Conservation (phyloP, 2,329 filamentous ascomycete species). For the Cercospora beticola region DNA sequence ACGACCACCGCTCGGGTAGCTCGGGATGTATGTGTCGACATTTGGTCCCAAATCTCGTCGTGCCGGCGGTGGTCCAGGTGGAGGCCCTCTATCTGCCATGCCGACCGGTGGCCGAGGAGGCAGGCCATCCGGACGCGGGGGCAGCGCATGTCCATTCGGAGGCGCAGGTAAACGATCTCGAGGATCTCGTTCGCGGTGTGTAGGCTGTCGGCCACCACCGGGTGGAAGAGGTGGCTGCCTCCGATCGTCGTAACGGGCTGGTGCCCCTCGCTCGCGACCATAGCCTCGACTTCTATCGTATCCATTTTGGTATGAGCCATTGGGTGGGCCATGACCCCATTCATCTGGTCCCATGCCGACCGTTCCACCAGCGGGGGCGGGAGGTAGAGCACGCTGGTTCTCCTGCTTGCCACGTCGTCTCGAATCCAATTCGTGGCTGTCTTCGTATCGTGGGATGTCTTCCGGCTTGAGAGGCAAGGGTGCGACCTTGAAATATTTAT, state of each 20-base stretch:
- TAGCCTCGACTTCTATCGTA: constrained; percentile 30
- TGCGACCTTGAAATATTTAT: constrained; percentile 81
- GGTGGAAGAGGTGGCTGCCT: constrained; percentile 27
- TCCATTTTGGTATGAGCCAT: constrained; percentile 31
- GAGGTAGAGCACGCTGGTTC: constrained; percentile 78
- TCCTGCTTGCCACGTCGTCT: constrained; percentile 79
- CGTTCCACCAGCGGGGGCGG: constrained; percentile 86
- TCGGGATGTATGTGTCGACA: constrained; percentile 49
- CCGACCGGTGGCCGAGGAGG: constrained; percentile 31
- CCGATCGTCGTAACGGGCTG: constrained; percentile 31
- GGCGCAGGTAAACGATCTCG: constrained; percentile 19
- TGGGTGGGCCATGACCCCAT: constrained; percentile 52
- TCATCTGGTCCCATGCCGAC: constrained; percentile 71
- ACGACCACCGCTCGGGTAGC: constrained; percentile 36
- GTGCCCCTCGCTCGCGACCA: constrained; percentile 40
- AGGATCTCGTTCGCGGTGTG: constrained; percentile 30
- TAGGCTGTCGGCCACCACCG: constrained; percentile 25
- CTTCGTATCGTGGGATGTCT: constrained; percentile 87
- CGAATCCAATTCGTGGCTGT: constrained; percentile 89
- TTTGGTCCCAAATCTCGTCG: constrained; percentile 24
- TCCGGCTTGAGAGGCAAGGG: constrained; percentile 78
- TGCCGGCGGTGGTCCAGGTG: constrained; percentile 15
- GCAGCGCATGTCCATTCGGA: constrained; percentile 36
- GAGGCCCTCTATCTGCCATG: constrained; percentile 35
- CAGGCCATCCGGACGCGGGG: constrained; percentile 22